Evolutionary conservation across 1,284 basidiomycete species (phyloP).

Genomic region (Naganishia sp.): DNA sequence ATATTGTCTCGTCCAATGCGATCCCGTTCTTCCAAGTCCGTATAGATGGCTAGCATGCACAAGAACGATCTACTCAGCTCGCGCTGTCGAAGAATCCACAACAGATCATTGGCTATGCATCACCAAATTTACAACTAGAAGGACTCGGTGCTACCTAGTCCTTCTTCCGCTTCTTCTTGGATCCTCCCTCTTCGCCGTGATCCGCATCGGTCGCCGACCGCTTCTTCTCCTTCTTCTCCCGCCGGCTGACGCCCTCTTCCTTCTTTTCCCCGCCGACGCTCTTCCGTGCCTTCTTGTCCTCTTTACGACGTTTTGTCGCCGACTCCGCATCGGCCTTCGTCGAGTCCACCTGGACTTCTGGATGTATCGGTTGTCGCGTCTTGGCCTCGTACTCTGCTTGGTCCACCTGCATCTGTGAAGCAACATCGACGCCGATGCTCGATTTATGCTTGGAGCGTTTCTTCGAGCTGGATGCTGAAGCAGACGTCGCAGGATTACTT

Average conservation of each 20-base stretch:
- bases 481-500: constrained; percentile 25
- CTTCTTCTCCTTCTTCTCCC: constrained; percentile 49
- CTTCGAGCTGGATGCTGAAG: constrained; percentile 27
- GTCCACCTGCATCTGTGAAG: constrained; percentile 25
- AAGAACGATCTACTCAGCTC: not conserved
- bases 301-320: constrained; percentile 22
- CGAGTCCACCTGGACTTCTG: constrained; percentile 23
- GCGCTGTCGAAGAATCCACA: not conserved
- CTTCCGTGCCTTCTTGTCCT: constrained; percentile 30
- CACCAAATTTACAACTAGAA: not conserved
- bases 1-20: not conserved
- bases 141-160: constrained; percentile 8
- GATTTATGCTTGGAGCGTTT: constrained; percentile 22
- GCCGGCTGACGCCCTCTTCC: constrained; percentile 43
- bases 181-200: constrained; percentile 24
- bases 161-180: constrained; percentile 52
- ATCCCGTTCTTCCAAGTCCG: not conserved
- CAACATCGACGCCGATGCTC: constrained; percentile 18
- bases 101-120: not conserved
- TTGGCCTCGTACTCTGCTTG: constrained; percentile 36
- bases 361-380: constrained; percentile 14
- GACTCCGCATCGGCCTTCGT: constrained; percentile 29
- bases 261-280: constrained; percentile 32
- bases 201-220: constrained; percentile 37
- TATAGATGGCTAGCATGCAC: not conserved